Evolutionary conservation across 768 basidiomycete species (phyloP).

Genomic region (Boletales sp.): DNA sequence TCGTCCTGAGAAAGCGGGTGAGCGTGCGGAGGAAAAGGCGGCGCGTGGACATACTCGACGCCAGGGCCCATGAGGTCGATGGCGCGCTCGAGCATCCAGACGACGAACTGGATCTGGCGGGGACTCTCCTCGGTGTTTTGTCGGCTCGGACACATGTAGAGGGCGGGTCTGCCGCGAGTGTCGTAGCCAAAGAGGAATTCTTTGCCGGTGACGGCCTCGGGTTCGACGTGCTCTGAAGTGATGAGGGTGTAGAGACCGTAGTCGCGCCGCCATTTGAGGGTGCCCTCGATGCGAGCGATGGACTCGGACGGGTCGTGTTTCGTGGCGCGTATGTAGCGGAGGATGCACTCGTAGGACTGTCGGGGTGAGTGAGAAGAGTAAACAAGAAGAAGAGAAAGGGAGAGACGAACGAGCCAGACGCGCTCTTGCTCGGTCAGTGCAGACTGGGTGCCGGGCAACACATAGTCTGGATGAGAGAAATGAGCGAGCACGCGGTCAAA

Average conservation of each 20-base stretch:
- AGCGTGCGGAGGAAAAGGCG: slow-evolving; percentile 14
- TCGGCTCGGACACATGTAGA: slow-evolving; percentile 65
- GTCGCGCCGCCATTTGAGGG: slow-evolving; percentile 77
- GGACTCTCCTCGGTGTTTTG: slow-evolving; percentile 75
- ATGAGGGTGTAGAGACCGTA: slow-evolving; percentile 67
- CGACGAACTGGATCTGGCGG: slow-evolving; percentile 67
- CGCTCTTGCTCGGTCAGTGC: slow-evolving; percentile 61
- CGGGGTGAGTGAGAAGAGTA: neutral
- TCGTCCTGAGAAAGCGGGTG: slow-evolving; percentile 40
- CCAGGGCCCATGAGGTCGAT: slow-evolving; percentile 79
- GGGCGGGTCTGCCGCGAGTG: slow-evolving; percentile 54
- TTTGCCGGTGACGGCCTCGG: slow-evolving; percentile 84
- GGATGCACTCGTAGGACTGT: slow-evolving; percentile 66
- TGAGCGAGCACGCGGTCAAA: slow-evolving; percentile 56
- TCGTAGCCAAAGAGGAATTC: slow-evolving; percentile 78
- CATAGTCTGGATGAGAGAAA: slow-evolving; percentile 52
- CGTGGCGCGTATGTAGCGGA: slow-evolving; percentile 74
- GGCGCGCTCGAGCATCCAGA: slow-evolving; percentile 76
- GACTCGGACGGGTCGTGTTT: slow-evolving; percentile 65
- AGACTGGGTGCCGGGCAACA: slow-evolving; percentile 40
- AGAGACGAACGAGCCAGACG: slow-evolving; percentile 64
- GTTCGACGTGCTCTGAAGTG: slow-evolving; percentile 61
- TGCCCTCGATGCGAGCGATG: slow-evolving; percentile 65
- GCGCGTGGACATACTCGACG: slow-evolving; percentile 57
- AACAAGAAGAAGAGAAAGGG: neutral